These are phyloP conservation scores for Talaromyces sp. DNA, from an alignment of 2,329 filamentous ascomycete genomes.

Conservation along the genomic window DNA sequence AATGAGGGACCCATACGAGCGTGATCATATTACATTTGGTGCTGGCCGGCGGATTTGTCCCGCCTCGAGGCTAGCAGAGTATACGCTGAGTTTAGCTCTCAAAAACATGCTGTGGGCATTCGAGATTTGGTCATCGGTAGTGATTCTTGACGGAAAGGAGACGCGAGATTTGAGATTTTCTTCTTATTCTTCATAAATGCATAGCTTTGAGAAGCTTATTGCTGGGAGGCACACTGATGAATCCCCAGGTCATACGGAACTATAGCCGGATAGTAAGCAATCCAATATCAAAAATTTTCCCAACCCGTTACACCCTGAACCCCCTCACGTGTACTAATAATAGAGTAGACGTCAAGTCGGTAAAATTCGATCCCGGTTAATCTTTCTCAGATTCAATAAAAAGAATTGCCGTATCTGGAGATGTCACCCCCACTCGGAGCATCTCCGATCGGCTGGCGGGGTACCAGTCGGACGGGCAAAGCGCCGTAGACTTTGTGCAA, in stretches of 20 bases:
- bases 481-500: not conserved
- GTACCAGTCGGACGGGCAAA: not conserved
- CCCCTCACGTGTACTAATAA: no score
- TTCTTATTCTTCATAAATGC: not conserved
- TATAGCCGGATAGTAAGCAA: no score
- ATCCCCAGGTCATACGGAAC: no score
- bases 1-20: slow-evolving; percentile 19
- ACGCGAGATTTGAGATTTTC: not conserved
- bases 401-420: not conserved
- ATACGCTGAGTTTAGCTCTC: slow-evolving; percentile 48
- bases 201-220: no score
- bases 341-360: no score
- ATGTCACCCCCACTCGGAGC: slow-evolving; percentile 7
- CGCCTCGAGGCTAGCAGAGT: slow-evolving; percentile 48
- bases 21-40: slow-evolving; percentile 47
- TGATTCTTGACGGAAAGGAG: not conserved
- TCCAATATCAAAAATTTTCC: no score
- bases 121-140: slow-evolving; percentile 27
- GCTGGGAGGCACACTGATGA: no score
- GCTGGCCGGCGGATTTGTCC: slow-evolving; percentile 45
- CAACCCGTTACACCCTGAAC: no score
- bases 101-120: slow-evolving; percentile 49
- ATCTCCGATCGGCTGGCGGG: slow-evolving; percentile 5
- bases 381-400: not conserved
- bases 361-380: not conserved